phyloP scores from a whole-genome alignment of 225 moss, liverwort and hornwort species.

The Asterella californica region DNA sequence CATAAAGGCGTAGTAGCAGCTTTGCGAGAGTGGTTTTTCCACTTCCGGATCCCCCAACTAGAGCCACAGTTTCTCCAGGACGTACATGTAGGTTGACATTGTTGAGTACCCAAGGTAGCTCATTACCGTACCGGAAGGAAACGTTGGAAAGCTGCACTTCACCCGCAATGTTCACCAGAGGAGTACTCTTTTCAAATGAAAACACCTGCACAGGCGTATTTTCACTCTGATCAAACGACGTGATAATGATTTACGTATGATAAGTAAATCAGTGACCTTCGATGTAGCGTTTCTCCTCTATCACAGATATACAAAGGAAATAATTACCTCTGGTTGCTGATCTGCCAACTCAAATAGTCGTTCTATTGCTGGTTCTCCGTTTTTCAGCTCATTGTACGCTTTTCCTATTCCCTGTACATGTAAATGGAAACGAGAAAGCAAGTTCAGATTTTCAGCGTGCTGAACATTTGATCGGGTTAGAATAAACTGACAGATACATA shows the following conservation, averaged over 20 bases:
- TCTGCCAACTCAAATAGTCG: conserved; percentile 78
- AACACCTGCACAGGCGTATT: too few species aligned
- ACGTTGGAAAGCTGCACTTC: conserved; percentile 72
- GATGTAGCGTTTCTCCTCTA: too few species aligned
- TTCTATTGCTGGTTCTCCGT: conserved; percentile 96
- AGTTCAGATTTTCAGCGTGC: not conserved
- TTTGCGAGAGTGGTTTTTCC: conserved; percentile 94
- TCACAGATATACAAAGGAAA: not conserved
- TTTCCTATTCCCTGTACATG: conserved; percentile 70
- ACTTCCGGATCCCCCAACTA: conserved; percentile 91
- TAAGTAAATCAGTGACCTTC: too few species aligned
- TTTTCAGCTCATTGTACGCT: conserved; percentile 93
- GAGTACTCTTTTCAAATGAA: not conserved
- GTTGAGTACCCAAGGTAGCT: conserved; percentile 72
- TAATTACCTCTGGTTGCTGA: conserved; percentile 47
- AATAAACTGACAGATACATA: not conserved
- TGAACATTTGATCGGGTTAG: not conserved
- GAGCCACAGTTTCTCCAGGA: conserved; percentile 92
- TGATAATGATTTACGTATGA: not conserved
- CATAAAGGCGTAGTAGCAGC: conserved; percentile 91
- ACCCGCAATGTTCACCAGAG: conserved; percentile 56
- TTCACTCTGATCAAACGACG: not conserved
- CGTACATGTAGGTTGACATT: conserved; percentile 66
- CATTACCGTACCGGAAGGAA: conserved; percentile 67
- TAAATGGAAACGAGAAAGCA: not conserved